Evolutionary conservation across 2,329 filamentous ascomycete genomes (phyloP).

Genomic region (Emergomyces africanus): DNA sequence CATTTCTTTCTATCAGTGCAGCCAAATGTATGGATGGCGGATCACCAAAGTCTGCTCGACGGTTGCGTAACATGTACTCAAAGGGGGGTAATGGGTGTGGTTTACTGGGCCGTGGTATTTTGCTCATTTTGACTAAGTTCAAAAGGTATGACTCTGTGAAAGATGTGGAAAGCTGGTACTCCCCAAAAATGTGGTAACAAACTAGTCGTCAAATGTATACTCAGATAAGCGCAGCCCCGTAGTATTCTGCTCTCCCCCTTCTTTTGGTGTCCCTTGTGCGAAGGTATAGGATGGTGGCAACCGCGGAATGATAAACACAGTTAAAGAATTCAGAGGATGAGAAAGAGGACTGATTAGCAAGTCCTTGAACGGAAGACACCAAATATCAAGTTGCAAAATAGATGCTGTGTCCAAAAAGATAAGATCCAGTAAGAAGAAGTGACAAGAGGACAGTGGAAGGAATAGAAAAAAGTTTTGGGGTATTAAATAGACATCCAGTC

Average conservation of each 20-base stretch:
- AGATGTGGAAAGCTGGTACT: not conserved
- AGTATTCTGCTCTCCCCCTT: not conserved
- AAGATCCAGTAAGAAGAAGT: not conserved
- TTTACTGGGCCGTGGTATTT: not conserved
- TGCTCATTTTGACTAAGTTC: not conserved
- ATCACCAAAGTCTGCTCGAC: not conserved
- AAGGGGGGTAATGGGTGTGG: not conserved
- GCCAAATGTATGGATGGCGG: not conserved
- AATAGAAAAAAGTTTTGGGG: not conserved
- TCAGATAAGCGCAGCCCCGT: not conserved
- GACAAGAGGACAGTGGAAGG: not conserved
- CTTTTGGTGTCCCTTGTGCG: not conserved
- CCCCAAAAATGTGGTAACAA: too few relatives aligned
- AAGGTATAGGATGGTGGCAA: not conserved
- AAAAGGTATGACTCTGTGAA: not conserved
- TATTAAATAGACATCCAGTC: not conserved
- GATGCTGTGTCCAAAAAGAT: not conserved
- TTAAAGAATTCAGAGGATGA: not conserved
- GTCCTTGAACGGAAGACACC: not conserved
- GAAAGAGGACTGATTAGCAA: not conserved
- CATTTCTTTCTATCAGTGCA: not conserved
- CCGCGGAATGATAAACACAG: not conserved
- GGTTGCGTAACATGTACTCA: conserved; percentile 1
- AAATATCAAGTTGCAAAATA: not conserved
- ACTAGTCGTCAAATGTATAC: not conserved